Evolutionary conservation across 345 rosid species (phyloP), one percentile per base, ranked within the genome.

Genomic region (Arabidopsis suecica): DNA sequence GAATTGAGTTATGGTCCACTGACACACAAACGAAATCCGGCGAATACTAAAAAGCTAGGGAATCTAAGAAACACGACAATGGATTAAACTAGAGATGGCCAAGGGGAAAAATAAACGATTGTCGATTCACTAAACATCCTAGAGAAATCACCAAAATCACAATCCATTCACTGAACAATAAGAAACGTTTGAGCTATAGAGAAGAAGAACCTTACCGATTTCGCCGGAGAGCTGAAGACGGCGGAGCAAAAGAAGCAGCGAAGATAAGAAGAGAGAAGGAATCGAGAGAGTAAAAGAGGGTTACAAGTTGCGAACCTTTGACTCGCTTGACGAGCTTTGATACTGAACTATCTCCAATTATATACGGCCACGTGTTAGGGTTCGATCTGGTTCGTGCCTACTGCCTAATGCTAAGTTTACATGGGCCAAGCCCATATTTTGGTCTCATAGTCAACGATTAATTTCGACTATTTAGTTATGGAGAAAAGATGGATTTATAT

Each of bases 341-440:
- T 28, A 28, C 32, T 28, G 32, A 28, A 0, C 20, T 1, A 23
- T 2, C 25, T 18, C 73, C 54, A 75, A 49, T 28, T 2, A 51
- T 5, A 49, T 49, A 1, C 8, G 2, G 47, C 45, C 74, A 68
- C 73, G 68, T 68, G n/a, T 25, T 61, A 23, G 34, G 70, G 13
- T 4, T 62, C 1, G 36, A 42, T 54, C 56, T 60, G 13, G 12
- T 23, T 59, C 28, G 13, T 3, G 28, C 16, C 49, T 57, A 33
- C 34, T 22, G 48, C 9, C 49, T 57, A 33, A 45, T 22, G 48
- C 9, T 64, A 8, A 7, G 16, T 58, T 5, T 60, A 49, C 28
- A 36, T 70, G 75, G 80, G 67, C 71, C 66, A 45, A 59, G 80
- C 76, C 80, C 80, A 76, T 36, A 5, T 22, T 5, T 34, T 44